Conservation (phyloP, 169 alveolate species). For the Eimeria necatrix region DNA sequence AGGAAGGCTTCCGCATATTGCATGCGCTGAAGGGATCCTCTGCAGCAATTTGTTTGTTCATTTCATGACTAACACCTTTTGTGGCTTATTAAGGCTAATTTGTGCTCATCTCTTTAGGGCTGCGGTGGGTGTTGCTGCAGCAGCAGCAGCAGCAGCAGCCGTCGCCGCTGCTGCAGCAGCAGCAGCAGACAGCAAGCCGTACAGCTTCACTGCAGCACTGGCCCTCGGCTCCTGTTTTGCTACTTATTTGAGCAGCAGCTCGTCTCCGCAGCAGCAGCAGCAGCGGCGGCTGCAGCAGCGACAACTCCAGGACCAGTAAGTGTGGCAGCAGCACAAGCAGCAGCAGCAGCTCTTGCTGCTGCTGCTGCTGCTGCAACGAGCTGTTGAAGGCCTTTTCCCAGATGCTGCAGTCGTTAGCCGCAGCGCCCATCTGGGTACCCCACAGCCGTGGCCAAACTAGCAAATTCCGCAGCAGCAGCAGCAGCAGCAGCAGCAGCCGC, state of each 20-base stretch:
- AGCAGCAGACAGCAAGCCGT: background rate
- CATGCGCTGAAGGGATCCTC: background rate
- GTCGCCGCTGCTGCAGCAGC: background rate
- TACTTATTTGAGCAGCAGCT: no score
- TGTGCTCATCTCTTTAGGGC: background rate
- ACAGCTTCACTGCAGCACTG: no score
- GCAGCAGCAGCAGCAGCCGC: conserved; percentile 47
- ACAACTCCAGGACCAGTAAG: background rate
- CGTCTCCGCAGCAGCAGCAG: background rate
- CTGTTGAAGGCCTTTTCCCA: no score
- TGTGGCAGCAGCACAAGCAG: background rate
- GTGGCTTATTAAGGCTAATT: background rate
- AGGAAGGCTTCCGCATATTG: conserved; percentile 9
- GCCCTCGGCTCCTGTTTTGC: no score
- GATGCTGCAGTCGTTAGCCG: no score
- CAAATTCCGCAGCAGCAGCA: background rate
- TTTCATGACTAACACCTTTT: background rate
- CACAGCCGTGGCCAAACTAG: background rate
- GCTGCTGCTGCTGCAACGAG: no score
- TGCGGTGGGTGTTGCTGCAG: conserved; percentile 18
- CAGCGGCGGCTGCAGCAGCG: background rate
- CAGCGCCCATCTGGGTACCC: background rate
- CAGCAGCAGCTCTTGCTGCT: background rate
- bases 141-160: background rate
- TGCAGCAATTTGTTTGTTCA: background rate